These are phyloP conservation scores for Emergomyces orientalis DNA, from an alignment of 2,329 filamentous ascomycete species.

Conservation along the genomic window DNA sequence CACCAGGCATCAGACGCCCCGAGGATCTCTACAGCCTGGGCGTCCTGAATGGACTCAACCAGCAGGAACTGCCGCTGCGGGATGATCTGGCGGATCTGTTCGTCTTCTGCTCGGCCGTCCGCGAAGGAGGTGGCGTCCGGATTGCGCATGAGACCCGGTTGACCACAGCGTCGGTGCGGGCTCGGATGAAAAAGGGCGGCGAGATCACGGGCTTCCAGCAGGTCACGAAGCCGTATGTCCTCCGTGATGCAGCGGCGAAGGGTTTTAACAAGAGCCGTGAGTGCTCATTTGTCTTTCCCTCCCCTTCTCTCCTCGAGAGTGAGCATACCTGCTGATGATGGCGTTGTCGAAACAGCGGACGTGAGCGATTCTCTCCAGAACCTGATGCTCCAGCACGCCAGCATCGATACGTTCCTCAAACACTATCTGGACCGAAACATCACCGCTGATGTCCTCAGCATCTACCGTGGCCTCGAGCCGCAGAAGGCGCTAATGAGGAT, in stretches of 20 bases:
- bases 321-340: neutral
- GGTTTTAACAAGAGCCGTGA: neutral
- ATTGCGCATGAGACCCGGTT: neutral
- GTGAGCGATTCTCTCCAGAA: slow-evolving; percentile 17
- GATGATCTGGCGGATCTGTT: slow-evolving; percentile 12
- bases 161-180: neutral
- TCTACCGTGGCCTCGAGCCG: neutral
- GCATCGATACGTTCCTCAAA: slow-evolving; percentile 6
- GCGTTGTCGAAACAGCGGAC: neutral
- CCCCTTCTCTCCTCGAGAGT: neutral
- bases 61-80: slow-evolving; percentile 10
- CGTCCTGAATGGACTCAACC: slow-evolving; percentile 12
- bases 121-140: slow-evolving; percentile 14
- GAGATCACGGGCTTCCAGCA: neutral
- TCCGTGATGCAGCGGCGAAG: neutral
- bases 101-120: slow-evolving; percentile 19
- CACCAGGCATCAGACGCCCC: slow-evolving; percentile 9
- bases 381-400: slow-evolving; percentile 17
- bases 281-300: slow-evolving; percentile 5
- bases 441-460: neutral
- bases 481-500: neutral
- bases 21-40: slow-evolving; percentile 14
- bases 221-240: neutral
- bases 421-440: neutral
- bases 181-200: neutral